Evolutionary conservation across 805 yeast species (phyloP).

Genomic region (Candida pseudofarinosa): DNA sequence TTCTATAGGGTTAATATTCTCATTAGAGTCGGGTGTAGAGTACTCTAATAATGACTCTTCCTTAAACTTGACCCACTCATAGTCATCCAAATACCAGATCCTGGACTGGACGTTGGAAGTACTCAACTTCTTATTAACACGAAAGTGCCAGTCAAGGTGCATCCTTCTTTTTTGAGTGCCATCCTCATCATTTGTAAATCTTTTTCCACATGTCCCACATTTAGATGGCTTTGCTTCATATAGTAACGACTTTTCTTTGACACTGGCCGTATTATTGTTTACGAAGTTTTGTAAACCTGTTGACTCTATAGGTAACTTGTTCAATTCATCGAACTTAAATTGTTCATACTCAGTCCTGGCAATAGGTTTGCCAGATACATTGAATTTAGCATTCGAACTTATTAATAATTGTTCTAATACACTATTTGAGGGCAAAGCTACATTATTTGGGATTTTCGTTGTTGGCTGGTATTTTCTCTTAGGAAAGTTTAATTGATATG

Average conservation of each 20-base stretch:
- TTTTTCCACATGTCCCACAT: constrained; percentile 85
- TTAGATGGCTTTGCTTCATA: constrained; percentile 67
- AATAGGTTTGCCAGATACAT: constrained; percentile 8
- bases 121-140: constrained; percentile 72
- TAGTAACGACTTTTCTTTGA: constrained; percentile 33
- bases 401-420: constrained; percentile 21
- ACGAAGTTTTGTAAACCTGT: constrained; percentile 34
- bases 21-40: constrained; percentile 12
- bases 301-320: constrained; percentile 16
- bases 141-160: constrained; percentile 95
- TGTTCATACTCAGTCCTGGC: constrained; percentile 32
- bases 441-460: constrained; percentile 6
- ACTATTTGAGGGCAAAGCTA: constrained; percentile 15
- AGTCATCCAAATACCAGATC: constrained; percentile 74
- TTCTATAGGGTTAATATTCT: neutral
- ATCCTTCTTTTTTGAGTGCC: constrained; percentile 53
- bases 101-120: constrained; percentile 58
- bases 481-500: constrained; percentile 28
- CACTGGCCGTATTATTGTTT: constrained; percentile 30
- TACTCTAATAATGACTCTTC: constrained; percentile 53
- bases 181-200: constrained; percentile 61
- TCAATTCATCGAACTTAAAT: constrained; percentile 27
- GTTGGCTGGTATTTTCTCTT: constrained; percentile 23
- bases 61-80: constrained; percentile 68
- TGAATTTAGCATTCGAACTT: constrained; percentile 11